Evolutionary conservation across 108 stramenopile species (phyloP).

Genomic region (Fistulifera pelliculosa): DNA sequence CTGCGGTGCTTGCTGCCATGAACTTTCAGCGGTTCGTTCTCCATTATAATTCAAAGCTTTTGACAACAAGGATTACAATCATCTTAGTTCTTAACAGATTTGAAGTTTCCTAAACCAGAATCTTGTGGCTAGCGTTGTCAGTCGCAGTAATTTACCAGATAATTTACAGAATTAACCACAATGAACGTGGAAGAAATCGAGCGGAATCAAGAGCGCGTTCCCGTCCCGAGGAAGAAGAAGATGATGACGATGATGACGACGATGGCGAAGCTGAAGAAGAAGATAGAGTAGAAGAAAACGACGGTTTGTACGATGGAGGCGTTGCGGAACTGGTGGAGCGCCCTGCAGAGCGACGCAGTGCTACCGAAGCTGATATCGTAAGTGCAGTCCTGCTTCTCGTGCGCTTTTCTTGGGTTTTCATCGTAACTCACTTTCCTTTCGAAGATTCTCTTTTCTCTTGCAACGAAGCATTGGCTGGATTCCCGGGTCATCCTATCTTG

Average conservation of each 20-base stretch:
- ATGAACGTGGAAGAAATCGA: constrained; percentile 23
- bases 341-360: constrained; percentile 1
- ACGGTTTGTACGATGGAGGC: constrained; percentile 12
- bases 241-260: constrained; percentile 15
- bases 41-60: too few relatives aligned
- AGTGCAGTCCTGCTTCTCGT: constrained; percentile 14
- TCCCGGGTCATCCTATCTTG: constrained; percentile 52
- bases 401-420: background rate
- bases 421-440: background rate
- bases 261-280: constrained; percentile 17
- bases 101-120: too few relatives aligned
- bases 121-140: too few relatives aligned
- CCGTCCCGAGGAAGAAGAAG: constrained; percentile 12
- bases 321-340: constrained; percentile 17
- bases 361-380: constrained; percentile 21
- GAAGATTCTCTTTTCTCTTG: constrained; percentile 43
- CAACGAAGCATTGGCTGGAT: constrained; percentile 28
- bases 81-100: too few relatives aligned
- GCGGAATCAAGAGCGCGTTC: background rate
- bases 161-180: constrained; percentile 1
- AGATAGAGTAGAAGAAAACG: constrained; percentile 16
- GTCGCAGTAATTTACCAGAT: too few relatives aligned
- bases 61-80: too few relatives aligned
- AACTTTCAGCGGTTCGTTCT: too few relatives aligned
- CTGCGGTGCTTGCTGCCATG: too few relatives aligned